phyloP scores from a whole-genome alignment of 768 basidiomycete species.

The Lactarius akahatsu region DNA sequence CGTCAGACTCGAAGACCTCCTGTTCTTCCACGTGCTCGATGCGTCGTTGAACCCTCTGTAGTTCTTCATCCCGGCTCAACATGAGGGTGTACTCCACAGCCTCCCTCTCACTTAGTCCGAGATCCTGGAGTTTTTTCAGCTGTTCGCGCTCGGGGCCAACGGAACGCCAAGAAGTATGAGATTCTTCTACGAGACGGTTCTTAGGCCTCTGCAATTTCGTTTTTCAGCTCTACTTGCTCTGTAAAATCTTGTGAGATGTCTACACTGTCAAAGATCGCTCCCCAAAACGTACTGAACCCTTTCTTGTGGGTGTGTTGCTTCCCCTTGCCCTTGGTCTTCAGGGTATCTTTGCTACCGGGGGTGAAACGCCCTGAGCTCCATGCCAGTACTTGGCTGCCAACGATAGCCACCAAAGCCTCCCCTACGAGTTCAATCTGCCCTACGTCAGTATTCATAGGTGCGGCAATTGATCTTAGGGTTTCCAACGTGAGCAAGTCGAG shows the following conservation, averaged over 20 bases:
- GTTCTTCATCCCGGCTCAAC: conserved; percentile 78
- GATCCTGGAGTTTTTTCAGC: conserved; percentile 49
- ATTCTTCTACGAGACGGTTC: conserved; percentile 52
- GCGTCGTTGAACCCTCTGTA: conserved; percentile 30
- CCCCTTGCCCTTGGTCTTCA: conserved; percentile 32
- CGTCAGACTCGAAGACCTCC: conserved; percentile 56
- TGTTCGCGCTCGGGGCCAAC: conserved; percentile 60
- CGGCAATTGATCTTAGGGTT: conserved; percentile 53
- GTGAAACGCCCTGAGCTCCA: conserved; percentile 61
- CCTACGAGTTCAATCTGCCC: conserved; percentile 56
- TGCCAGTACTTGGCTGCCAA: conserved; percentile 61
- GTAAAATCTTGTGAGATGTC: neutral
- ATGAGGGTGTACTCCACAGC: conserved; percentile 80
- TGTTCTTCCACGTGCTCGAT: conserved; percentile 40
- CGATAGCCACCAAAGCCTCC: conserved; percentile 56
- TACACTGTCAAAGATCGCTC: neutral
- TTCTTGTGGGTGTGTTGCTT: conserved; percentile 33
- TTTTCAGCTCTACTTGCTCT: conserved; percentile 66
- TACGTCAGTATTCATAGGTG: conserved; percentile 45
- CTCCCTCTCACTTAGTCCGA: conserved; percentile 73
- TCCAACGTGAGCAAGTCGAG: conserved; percentile 68
- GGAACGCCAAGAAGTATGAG: conserved; percentile 36
- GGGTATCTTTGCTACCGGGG: conserved; percentile 35
- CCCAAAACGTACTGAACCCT: conserved; percentile 39
- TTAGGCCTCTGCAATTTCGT: conserved; percentile 62